Base-by-base conservation (phyloP, 495 filamentous ascomycete species). In the Trypethelium eluteriae region DNA sequence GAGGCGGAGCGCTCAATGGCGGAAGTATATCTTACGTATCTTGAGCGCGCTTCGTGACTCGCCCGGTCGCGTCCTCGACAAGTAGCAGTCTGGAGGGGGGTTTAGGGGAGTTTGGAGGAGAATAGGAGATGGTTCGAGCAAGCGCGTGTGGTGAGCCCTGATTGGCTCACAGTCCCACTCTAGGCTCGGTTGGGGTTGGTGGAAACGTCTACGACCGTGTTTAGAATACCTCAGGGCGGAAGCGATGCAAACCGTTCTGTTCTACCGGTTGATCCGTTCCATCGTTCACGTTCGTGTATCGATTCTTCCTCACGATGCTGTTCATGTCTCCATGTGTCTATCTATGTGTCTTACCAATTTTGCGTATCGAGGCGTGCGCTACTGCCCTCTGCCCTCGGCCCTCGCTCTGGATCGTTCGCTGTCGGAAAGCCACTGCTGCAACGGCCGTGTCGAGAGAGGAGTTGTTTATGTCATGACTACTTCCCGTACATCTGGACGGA, bases 161-260 rank as follows among this genome's bases (percentile, higher is more conserved):
- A 32, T 59, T 59, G 53, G 53, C 32, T 6, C 1, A 32, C 6
- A 18, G 32, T 18, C 3, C 36, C 25, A 3, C 5, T 7, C 53
- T 59, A 59, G 18, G 18, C 53, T 59, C 25, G 18, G 3, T n/a
- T 14, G 53, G 53, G 53, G 3, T 32, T 59, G 53, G 53, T 14
- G 53, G 53, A 59, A 59, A 59, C 53, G 53, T 59, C 53, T 5
- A 53, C 16, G 49, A 11, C 49, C 49, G 49, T 46, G 41, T 9
- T 46, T 7, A 7, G 41, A 7, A 16, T 46, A 46, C 49, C 5
- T 10, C 14, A 32, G 53, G 25, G 7, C 53, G 53, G 53, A 59
- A 59, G 53, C 53, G 53, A 59, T 6, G 53, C 53, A 59, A 59
- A 59, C 53, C 53, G 53, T 59, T 59, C 53, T 59, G 53, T 59